Evolutionary conservation across 2,329 filamentous ascomycete species (phyloP).

Genomic region (Talaromyces albobiverticillius): DNA sequence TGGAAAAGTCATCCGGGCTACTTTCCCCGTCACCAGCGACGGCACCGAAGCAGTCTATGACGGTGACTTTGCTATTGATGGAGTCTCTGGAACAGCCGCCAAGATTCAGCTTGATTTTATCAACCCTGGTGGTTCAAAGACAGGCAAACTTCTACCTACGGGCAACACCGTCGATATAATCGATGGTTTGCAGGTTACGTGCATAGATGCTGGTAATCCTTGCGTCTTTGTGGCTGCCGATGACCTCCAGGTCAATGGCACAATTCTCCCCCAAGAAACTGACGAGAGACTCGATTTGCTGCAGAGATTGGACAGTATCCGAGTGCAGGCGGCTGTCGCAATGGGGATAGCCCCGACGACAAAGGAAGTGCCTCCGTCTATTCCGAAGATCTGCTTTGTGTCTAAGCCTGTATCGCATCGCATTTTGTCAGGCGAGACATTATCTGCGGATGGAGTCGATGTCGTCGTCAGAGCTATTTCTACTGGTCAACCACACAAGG

Average conservation of each 20-base stretch:
- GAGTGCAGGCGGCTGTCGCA: constrained; percentile 54
- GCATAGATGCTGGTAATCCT: constrained; percentile 64
- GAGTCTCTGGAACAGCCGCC: constrained; percentile 58
- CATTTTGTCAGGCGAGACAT: constrained; percentile 37
- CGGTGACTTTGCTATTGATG: constrained; percentile 62
- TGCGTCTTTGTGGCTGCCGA: constrained; percentile 59
- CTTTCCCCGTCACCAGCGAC: constrained; percentile 52
- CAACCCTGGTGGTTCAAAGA: constrained; percentile 62
- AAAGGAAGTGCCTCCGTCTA: constrained; percentile 50
- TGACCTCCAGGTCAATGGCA: constrained; percentile 51
- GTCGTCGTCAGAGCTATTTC: constrained; percentile 51
- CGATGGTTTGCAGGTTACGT: constrained; percentile 50
- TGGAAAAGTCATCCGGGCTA: constrained; percentile 58
- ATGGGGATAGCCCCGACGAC: constrained; percentile 58
- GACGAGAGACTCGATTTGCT: constrained; percentile 46
- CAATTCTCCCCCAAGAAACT: constrained; percentile 55
- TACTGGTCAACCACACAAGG: constrained; percentile 56
- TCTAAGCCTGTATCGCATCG: constrained; percentile 38
- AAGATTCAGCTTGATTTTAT: constrained; percentile 61
- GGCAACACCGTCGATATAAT: constrained; percentile 54
- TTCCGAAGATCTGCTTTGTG: constrained; percentile 64
- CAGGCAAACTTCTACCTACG: constrained; percentile 60
- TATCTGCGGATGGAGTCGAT: constrained; percentile 30
- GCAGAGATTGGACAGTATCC: constrained; percentile 53
- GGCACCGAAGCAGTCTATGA: constrained; percentile 42